A percentile compares a stretch with the other conserved stretches of the same genome.
phyloP scores from a whole-genome alignment of 345 rosid species.

The Hypericum androsaemum region DNA sequence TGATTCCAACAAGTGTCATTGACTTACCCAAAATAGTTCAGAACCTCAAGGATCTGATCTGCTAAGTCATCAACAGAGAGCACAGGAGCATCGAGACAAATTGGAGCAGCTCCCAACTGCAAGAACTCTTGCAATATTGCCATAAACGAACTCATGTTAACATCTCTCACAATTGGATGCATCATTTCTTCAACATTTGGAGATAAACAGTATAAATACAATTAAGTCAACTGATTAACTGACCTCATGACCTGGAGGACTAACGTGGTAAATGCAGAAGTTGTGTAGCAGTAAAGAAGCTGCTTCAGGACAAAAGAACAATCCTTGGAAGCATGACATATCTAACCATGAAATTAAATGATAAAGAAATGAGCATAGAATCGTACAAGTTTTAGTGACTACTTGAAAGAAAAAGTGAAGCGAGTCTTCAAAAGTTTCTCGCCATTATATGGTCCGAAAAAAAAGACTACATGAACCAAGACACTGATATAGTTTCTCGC shows the following conservation, averaged over 20 bases:
- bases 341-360: constrained; percentile 19
- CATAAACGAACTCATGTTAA: constrained; percentile 15
- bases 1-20: too few species aligned
- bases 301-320: constrained; percentile 43
- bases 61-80: constrained; percentile 51
- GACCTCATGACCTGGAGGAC: constrained; percentile 69
- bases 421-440: too few species aligned
- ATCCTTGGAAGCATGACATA: constrained; percentile 48
- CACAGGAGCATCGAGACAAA: constrained; percentile 37
- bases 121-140: constrained; percentile 40
- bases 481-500: too few species aligned
- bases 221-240: constrained; percentile 17
- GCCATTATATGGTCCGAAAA: too few species aligned
- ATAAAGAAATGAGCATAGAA: constrained; percentile 1
- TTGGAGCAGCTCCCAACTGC: constrained; percentile 59
- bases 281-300: constrained; percentile 48
- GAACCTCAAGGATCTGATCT: constrained; percentile 54
- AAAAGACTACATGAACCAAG: too few species aligned
- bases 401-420: too few species aligned
- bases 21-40: constrained; percentile 43
- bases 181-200: background rate
- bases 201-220: background rate
- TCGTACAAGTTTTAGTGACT: background rate
- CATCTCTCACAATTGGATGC: constrained; percentile 5
- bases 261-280: constrained; percentile 61